Conservation (phyloP, 2,329 filamentous ascomycete species). For the Hypocrella siamensis region DNA sequence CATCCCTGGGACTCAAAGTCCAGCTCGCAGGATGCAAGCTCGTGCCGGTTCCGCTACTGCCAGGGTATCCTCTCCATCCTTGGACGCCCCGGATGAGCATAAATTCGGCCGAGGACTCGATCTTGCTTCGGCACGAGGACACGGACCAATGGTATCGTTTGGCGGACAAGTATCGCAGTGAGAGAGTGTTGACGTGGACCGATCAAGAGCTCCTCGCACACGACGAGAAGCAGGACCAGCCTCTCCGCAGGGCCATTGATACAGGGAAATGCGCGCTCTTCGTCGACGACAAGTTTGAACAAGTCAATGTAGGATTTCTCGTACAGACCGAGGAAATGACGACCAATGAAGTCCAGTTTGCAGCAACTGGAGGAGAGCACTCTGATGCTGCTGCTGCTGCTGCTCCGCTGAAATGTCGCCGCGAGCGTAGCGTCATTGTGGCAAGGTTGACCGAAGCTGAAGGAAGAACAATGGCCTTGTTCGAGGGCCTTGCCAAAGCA, state of each 20-base stretch:
- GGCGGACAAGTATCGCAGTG: conserved; percentile 8
- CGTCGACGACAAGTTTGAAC: conserved; percentile 1
- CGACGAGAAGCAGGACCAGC: conserved; percentile 4
- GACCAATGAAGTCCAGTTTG: not conserved
- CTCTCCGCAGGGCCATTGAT: conserved; percentile 7
- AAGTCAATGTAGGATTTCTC: conserved; percentile 2
- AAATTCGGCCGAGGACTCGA: conserved; percentile 5
- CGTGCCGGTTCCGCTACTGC: not conserved
- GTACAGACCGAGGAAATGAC: conserved; percentile 3
- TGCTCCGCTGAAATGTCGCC: conserved; percentile 1
- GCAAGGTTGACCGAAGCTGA: conserved; percentile 3
- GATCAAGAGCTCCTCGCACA: conserved; percentile 4
- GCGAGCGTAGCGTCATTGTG: conserved; percentile 4
- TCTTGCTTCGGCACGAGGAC: conserved; percentile 4
- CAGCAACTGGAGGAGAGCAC: too few relatives aligned
- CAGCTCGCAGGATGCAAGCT: conserved; percentile 5
- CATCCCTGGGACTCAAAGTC: conserved; percentile 6
- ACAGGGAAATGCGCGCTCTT: conserved; percentile 5
- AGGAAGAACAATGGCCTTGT: conserved; percentile 2
- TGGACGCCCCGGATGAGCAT: conserved; percentile 8
- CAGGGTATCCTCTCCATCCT: conserved; percentile 5
- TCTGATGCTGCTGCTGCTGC: too few relatives aligned
- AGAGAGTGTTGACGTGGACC: conserved; percentile 7
- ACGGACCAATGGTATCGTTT: conserved; percentile 7
- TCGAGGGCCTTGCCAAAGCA: conserved; percentile 2